phyloP scores from a whole-genome alignment of 2,329 filamentous ascomycete genomes.

The Aspergillus udagawae region DNA sequence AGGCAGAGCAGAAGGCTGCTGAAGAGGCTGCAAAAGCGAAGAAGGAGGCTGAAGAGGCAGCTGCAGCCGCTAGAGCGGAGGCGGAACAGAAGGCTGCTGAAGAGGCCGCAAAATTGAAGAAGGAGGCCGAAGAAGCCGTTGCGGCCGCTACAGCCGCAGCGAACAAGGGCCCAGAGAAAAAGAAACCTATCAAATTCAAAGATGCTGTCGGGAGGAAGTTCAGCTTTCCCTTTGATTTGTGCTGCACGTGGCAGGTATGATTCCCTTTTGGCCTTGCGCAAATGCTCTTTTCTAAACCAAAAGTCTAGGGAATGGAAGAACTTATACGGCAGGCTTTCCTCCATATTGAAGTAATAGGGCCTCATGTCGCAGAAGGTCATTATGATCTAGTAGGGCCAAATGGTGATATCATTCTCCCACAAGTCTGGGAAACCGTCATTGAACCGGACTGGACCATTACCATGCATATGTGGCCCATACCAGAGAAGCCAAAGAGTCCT shows the following conservation, averaged over 20 bases:
- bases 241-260: conserved; percentile 76
- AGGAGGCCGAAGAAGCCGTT: conserved; percentile 31
- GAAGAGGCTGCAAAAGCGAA: conserved; percentile 49
- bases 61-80: conserved; percentile 36
- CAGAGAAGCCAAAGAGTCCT: conserved; percentile 46
- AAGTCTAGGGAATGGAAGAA: conserved; percentile 71
- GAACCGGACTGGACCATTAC: conserved; percentile 71
- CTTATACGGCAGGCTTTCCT: conserved; percentile 80
- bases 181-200: conserved; percentile 80
- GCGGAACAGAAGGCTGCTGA: conserved; percentile 27
- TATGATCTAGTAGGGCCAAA: conserved; percentile 77
- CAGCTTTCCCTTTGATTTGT: conserved; percentile 83
- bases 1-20: conserved; percentile 42
- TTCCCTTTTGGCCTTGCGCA: conserved; percentile 19
- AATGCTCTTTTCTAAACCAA: background rate
- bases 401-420: conserved; percentile 76
- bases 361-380: conserved; percentile 71
- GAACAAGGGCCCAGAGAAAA: conserved; percentile 49
- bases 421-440: conserved; percentile 76
- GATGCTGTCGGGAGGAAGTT: conserved; percentile 89
- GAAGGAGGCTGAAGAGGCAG: conserved; percentile 41
- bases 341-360: conserved; percentile 71
- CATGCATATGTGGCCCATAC: conserved; percentile 65
- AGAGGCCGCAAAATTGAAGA: background rate
- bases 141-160: conserved; percentile 32